phyloP scores from a whole-genome alignment of 2,329 filamentous ascomycete species.

The Monilinia vaccinii-corymbosi region DNA sequence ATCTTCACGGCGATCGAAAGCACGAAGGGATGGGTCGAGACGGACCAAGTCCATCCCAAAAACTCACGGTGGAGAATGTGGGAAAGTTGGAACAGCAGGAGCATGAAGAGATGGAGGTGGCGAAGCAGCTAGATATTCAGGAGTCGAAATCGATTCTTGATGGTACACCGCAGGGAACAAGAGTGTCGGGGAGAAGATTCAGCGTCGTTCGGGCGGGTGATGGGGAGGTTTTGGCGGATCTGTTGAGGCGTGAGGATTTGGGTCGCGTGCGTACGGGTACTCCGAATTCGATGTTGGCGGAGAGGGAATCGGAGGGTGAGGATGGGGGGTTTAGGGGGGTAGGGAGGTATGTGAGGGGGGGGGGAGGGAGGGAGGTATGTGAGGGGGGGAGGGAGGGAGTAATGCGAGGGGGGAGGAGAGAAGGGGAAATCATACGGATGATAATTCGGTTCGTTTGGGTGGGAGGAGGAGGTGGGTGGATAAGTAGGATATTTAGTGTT shows the following conservation, averaged over 20 bases:
- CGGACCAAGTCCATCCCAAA: conserved; percentile 30
- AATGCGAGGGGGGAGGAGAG: conserved; percentile 8
- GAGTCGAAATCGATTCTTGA: neutral
- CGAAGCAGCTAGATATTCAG: neutral
- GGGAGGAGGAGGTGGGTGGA: conserved; percentile 6
- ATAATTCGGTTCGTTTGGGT: neutral
- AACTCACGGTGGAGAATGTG: conserved; percentile 46
- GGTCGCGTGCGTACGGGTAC: neutral
- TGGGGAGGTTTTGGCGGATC: neutral
- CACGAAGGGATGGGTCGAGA: neutral
- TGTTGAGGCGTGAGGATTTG: neutral
- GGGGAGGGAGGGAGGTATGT: conserved; percentile 15
- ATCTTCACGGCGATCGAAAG: neutral
- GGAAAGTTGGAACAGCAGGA: conserved; percentile 34
- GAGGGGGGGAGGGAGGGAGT: neutral
- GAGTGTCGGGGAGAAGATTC: neutral
- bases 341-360: neutral
- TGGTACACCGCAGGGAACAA: neutral
- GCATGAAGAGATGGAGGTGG: conserved; percentile 13
- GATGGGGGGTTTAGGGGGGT: neutral
- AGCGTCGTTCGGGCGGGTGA: neutral
- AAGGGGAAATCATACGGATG: conserved; percentile 12
- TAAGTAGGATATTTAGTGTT: conserved; percentile 3
- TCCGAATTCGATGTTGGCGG: neutral
- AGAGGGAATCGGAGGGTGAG: neutral